Conservation (phyloP, 495 filamentous ascomycete genomes). For the Hypoxylon trugodes region DNA sequence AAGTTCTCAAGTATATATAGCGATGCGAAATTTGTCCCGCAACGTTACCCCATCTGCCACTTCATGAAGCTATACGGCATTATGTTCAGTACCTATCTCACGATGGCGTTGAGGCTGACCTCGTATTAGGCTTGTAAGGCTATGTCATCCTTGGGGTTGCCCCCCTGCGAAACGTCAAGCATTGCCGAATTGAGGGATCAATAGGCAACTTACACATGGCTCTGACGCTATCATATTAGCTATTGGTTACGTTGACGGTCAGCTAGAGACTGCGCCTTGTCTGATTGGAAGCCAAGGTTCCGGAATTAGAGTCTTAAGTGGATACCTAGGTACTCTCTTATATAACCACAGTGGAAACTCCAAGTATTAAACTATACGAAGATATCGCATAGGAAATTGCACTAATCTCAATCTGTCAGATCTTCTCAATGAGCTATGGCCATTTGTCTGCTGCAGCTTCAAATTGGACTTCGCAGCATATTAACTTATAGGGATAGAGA, state of each 20-base stretch:
- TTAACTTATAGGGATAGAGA: no score
- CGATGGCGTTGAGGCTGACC: conserved; percentile 13
- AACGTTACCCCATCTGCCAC: conserved; percentile 11
- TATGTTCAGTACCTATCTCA: not conserved
- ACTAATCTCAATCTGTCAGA: no score
- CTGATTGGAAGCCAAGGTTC: not conserved
- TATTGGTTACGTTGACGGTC: conserved; percentile 4
- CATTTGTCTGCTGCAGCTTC: no score
- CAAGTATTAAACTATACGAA: no score
- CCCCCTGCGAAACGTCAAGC: not conserved
- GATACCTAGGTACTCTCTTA: not conserved
- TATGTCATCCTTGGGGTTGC: conserved; percentile 5
- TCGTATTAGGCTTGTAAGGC: conserved; percentile 7
- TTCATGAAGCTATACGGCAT: conserved; percentile 1
- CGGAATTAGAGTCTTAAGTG: conserved; percentile 7
- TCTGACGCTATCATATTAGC: not conserved
- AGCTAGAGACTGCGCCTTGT: conserved; percentile 11
- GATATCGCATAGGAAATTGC: no score
- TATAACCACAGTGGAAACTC: no score
- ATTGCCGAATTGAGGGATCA: conserved; percentile 10
- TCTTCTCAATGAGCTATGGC: no score
- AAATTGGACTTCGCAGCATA: no score
- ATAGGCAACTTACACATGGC: not conserved
- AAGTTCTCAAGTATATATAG: conserved; percentile 15
- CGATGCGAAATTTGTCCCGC: not conserved